These are phyloP conservation scores for Skeletonema grethae DNA, from an alignment of 108 stramenopile genomes.

Conservation along the genomic window DNA sequence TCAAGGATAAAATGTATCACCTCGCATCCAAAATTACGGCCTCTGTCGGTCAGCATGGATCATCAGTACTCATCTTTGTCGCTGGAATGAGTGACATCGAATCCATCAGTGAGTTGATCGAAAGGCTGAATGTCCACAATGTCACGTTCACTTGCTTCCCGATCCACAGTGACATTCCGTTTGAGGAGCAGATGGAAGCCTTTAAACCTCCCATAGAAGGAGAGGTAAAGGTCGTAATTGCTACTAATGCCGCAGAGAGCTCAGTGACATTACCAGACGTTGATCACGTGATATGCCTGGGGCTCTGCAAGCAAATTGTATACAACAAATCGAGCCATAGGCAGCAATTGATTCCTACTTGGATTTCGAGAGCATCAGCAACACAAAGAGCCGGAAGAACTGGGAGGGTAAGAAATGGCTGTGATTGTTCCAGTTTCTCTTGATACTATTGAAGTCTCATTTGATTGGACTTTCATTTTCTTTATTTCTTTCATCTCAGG, in stretches of 20 bases:
- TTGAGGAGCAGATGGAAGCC: conserved; percentile 90
- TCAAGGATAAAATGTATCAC: conserved; percentile 51
- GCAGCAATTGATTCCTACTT: conserved; percentile 81
- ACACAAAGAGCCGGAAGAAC: conserved; percentile 96
- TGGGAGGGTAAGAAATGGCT: conserved; percentile 83
- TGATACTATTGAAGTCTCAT: no score
- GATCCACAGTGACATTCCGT: conserved; percentile 91
- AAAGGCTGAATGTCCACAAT: conserved; percentile 53
- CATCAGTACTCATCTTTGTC: conserved; percentile 94
- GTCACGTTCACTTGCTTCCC: conserved; percentile 71
- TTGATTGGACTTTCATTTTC: no score
- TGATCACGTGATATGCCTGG: conserved; percentile 95
- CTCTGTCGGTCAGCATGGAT: conserved; percentile 63
- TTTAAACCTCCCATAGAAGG: conserved; percentile 67
- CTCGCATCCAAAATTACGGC: conserved; percentile 58
- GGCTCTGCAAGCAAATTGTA: conserved; percentile 79
- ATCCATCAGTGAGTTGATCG: conserved; percentile 77
- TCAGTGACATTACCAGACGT: conserved; percentile 96
- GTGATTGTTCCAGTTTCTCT: no score
- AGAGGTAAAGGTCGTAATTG: conserved; percentile 91
- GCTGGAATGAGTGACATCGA: conserved; percentile 96
- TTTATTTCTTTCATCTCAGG: no score
- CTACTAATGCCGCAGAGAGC: conserved; percentile 98
- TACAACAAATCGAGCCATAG: conserved; percentile 76
- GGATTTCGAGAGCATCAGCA: conserved; percentile 89